Conservation (phyloP, 352 stramenopile species). For the Pythium plurisporium region DNA sequence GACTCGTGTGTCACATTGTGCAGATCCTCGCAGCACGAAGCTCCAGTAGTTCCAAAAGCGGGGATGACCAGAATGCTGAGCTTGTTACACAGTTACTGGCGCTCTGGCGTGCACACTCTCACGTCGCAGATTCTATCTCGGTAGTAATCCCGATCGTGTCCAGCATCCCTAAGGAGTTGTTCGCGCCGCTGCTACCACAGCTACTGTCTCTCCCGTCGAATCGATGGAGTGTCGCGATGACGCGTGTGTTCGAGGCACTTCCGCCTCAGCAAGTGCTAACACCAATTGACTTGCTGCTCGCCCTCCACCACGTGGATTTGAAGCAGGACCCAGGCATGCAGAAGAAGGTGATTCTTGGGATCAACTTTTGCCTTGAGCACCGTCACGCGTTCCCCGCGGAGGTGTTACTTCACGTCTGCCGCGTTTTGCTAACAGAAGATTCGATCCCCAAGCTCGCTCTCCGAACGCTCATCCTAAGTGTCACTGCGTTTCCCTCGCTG, state of each 20-base stretch:
- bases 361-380: conserved; percentile 79
- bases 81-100: conserved; percentile 60
- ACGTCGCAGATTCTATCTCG: conserved; percentile 58
- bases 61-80: conserved; percentile 31
- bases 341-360: conserved; percentile 72
- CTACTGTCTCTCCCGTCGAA: conserved; percentile 49
- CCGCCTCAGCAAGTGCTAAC: conserved; percentile 52
- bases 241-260: conserved; percentile 65
- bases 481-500: conserved; percentile 63
- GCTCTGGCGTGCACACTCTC: conserved; percentile 50
- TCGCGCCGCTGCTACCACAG: conserved; percentile 60
- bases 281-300: conserved; percentile 66
- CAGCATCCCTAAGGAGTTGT: conserved; percentile 42
- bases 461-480: conserved; percentile 72
- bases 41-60: background rate
- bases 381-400: conserved; percentile 74
- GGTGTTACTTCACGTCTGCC: conserved; percentile 63
- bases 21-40: conserved; percentile 54
- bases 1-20: conserved; percentile 72
- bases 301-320: conserved; percentile 74
- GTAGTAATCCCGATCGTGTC: conserved; percentile 67
- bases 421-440: conserved; percentile 53
- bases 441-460: conserved; percentile 64
- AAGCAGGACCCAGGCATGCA: conserved; percentile 61
- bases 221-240: conserved; percentile 64